Conservation (phyloP, 495 filamentous ascomycete genomes). For the Oidiodendron maius region DNA sequence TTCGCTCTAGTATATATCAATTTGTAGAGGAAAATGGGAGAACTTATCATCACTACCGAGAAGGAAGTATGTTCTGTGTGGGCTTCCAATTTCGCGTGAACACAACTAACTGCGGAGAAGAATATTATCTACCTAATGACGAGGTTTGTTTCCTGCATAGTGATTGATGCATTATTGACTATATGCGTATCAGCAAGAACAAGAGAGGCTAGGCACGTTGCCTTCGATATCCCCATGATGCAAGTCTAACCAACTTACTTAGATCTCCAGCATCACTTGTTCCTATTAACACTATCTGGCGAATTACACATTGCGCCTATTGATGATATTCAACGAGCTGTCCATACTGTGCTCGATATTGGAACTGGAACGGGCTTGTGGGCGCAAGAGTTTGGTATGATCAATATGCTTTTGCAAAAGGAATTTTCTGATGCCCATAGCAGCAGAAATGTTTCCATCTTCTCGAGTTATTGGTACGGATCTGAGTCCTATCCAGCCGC, state of each 20-base stretch:
- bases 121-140: neutral
- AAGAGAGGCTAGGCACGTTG: too few relatives aligned
- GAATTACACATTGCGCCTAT: constrained; percentile 18
- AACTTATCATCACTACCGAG: constrained; percentile 6
- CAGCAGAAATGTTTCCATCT: neutral
- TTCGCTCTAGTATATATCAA: constrained; percentile 4
- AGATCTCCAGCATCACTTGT: constrained; percentile 20
- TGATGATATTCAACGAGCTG: too few relatives aligned
- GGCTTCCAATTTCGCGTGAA: too few relatives aligned
- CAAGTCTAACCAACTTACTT: too few relatives aligned
- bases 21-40: constrained; percentile 8
- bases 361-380: constrained; percentile 36
- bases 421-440: neutral
- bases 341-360: constrained; percentile 20
- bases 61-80: neutral
- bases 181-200: too few relatives aligned
- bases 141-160: too few relatives aligned
- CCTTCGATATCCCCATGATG: too few relatives aligned
- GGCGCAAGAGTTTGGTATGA: constrained; percentile 27
- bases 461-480: constrained; percentile 29
- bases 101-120: neutral
- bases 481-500: constrained; percentile 22
- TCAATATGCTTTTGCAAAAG: constrained; percentile 21
- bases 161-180: too few relatives aligned
- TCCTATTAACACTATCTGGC: constrained; percentile 5